Conservation (phyloP, 768 basidiomycete species). For the Boletus reticuloceps region DNA sequence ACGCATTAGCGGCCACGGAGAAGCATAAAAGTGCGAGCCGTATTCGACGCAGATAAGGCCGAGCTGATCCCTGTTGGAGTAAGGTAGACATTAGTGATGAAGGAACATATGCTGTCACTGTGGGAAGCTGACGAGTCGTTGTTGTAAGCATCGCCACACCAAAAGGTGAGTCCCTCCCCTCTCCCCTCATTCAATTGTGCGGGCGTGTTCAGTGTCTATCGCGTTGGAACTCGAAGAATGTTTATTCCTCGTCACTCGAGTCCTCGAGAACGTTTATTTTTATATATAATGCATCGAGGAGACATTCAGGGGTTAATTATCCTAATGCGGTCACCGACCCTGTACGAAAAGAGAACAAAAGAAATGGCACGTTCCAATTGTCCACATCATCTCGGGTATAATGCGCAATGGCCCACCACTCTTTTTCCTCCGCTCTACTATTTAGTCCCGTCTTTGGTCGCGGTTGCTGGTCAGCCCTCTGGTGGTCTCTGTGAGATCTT, state of each 20-base stretch:
- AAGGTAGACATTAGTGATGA: constrained; percentile 12
- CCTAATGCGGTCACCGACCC: not conserved
- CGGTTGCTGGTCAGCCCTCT: constrained; percentile 17
- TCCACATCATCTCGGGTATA: constrained; percentile 13
- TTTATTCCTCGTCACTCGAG: too few species aligned
- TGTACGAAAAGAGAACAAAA: constrained; percentile 18
- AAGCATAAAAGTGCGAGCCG: constrained; percentile 40
- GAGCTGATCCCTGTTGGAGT: constrained; percentile 1
- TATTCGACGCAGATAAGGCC: constrained; percentile 17
- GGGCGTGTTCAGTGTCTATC: too few species aligned
- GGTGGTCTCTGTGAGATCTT: constrained; percentile 23
- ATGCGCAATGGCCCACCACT: not conserved
- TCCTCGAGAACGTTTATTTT: too few species aligned
- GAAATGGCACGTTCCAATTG: constrained; percentile 12
- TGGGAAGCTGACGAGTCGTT: too few species aligned
- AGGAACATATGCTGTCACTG: not conserved
- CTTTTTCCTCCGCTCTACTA: constrained; percentile 1
- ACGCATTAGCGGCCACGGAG: constrained; percentile 67
- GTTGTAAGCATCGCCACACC: too few species aligned
- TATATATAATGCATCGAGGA: too few species aligned
- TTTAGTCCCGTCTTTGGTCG: constrained; percentile 13
- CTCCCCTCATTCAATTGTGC: too few species aligned
- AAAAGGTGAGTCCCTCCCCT: too few species aligned
- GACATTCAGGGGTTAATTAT: constrained; percentile 17
- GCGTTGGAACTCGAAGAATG: too few species aligned